Evolutionary conservation across 108 stramenopile genomes (phyloP).

Genomic region (Stephanodiscus minutulus): DNA sequence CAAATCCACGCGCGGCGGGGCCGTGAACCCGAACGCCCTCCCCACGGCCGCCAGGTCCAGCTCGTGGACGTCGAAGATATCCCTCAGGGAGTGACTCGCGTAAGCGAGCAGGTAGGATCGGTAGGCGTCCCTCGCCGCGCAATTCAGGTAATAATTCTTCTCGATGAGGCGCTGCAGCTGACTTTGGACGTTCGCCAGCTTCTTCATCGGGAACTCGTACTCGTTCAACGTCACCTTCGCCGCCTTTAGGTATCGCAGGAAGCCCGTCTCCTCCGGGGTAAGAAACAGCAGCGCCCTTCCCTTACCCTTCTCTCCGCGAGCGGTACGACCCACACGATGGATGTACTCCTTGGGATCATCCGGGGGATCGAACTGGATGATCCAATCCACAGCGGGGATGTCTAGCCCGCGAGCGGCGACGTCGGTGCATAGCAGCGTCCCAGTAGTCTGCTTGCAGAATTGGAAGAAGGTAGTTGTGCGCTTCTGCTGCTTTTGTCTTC

Average conservation of each 20-base stretch:
- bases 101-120: slow-evolving; percentile 96
- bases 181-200: slow-evolving; percentile 94
- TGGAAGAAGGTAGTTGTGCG: slow-evolving; percentile 98
- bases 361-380: slow-evolving; percentile 99
- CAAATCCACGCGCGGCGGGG: slow-evolving; percentile 96
- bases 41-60: slow-evolving; percentile 96
- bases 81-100: slow-evolving; percentile 95
- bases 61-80: slow-evolving; percentile 97
- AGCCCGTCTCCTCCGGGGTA: slow-evolving; percentile 97
- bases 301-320: slow-evolving; percentile 89
- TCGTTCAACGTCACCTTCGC: slow-evolving; percentile 98
- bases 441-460: slow-evolving; percentile 94
- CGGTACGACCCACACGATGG: slow-evolving; percentile 92
- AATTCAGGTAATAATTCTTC: slow-evolving; percentile 99
- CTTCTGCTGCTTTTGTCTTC: slow-evolving; percentile 98
- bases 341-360: slow-evolving; percentile 99
- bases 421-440: slow-evolving; percentile 97
- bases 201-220: slow-evolving; percentile 96
- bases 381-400: slow-evolving; percentile 98
- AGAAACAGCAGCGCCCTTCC: slow-evolving; percentile 97
- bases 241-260: slow-evolving; percentile 93
- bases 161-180: slow-evolving; percentile 95
- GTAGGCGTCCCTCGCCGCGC: slow-evolving; percentile 95
- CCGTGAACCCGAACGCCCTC: slow-evolving; percentile 95
- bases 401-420: slow-evolving; percentile 98